Conservation (phyloP, 2,329 filamentous ascomycete genomes). For the Fusarium coicis region DNA sequence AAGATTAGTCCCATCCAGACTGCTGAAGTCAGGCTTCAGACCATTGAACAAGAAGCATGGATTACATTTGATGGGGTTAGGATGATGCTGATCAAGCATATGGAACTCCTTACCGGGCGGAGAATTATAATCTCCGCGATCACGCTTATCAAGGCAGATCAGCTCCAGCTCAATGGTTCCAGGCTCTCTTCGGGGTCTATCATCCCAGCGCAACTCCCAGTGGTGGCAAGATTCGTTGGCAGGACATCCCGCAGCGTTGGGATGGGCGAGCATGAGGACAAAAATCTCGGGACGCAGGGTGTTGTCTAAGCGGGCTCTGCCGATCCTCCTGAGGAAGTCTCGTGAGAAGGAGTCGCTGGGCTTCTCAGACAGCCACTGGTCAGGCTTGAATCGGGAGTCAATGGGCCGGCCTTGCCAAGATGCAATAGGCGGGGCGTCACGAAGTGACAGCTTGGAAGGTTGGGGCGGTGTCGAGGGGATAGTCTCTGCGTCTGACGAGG, state of each 20-base stretch:
- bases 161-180: not conserved
- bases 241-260: not conserved
- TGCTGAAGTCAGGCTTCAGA: not conserved
- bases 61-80: not conserved
- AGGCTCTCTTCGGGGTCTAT: not conserved
- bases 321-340: not conserved
- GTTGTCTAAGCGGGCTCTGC: not conserved
- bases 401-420: not conserved
- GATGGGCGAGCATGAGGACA: not conserved
- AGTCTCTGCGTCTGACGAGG: not conserved
- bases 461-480: not conserved
- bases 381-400: not conserved
- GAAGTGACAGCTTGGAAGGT: not conserved
- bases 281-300: not conserved
- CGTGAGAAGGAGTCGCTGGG: not conserved
- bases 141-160: not conserved
- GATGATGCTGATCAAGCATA: not conserved
- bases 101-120: rapidly evolving
- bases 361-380: not conserved
- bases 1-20: not conserved
- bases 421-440: too few species aligned
- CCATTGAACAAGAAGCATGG: not conserved
- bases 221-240: not conserved
- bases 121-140: not conserved
- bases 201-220: not conserved